Evolutionary conservation across 2,329 filamentous ascomycete species (phyloP), one percentile per base, ranked within the genome.

Genomic region (Leptodontidium sp.): DNA sequence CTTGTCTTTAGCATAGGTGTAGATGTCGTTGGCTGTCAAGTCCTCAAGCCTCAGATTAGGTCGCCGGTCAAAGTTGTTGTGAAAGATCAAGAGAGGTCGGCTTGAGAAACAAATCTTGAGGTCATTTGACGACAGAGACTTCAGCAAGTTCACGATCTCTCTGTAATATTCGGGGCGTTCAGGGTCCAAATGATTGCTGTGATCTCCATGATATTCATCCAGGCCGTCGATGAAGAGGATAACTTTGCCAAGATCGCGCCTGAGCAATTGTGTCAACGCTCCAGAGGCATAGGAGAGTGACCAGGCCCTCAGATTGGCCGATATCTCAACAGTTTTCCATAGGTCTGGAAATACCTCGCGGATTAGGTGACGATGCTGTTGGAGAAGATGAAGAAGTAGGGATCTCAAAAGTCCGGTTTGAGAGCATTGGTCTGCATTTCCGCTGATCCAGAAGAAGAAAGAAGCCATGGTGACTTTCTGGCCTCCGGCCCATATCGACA

Each of bases 401-500:
- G 32, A 6, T 7, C 64, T 45, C 12, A 66, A 15, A 4, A 66
- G 35, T 2, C 64, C 64, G n/a, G 11, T 43, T 7, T 61, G 55
- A 17, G 64, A 66, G 14, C 35, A 40, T 12, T 66, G 64, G 2
- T 66, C 55, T 26, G 26, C 1, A 11, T 15, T 61, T 2, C 55
- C 64, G 26, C 64, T 66, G 24, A 29, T 66, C 64, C 55, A 66
- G 14, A 66, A 66, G 55, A 61, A 66, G 29, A 61, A 66, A 2
- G 55, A 24, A 1, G 45, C 64, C 6, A 52, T 14, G 17, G 12
- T 21, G 8, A 65, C 26, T 12, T 21, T 21, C 29, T 4, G 12
- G 5, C 4, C 21, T 32, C 43, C 43, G 5, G 61, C 17, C 61
- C 61, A 64, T 5, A 1, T 43, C 2, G 8, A n/a, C 1, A 64